Base-by-base conservation (phyloP, 2,329 filamentous ascomycete species). In the Ceratocystis alfenasii region DNA sequence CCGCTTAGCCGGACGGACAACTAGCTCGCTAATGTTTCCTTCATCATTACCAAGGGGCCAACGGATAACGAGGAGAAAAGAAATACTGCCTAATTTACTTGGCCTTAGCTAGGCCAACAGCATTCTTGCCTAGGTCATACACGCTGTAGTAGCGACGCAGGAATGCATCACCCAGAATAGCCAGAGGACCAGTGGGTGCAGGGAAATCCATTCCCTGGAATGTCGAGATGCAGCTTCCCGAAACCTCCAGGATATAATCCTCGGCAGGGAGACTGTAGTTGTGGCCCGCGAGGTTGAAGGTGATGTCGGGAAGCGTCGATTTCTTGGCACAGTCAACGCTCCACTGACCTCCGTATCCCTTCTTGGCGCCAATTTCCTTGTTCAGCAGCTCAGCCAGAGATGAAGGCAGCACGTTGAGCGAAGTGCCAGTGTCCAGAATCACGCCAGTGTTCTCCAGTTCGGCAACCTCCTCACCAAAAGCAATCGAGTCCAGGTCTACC, bases 131-230 rank as follows among this genome's bases (percentile, higher is more conserved):
- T 68, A 96, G 83, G 78, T 99, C 90, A 75, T 99, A 99, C 74
- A 99, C 88, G 70, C 90, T 95, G 84, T 97, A 97, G 82, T 87
- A 95, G 75, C 83, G 88, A 77, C 90, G 86, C 74, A 88, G 80
- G 82, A 88, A 89, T 62, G 86, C 89, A 76, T 96, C 91, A 73
- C 94, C 94, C 30, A 99, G 86, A 70, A 99, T 99, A 69, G 90
- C 92, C 70, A 99, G 85, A 71, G 94, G 94, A 60, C 94, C 93
- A 68, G 88, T 87, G 48, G 91, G 91, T 74, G 87, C 88, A 66
- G 91, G 88, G 79, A 90, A 86, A 76, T 92, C 94, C 87, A 97
- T 95, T 72, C 91, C 92, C 86, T 95, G 95, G 80, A 99, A 96
- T 71, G 90, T 89, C 69, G 91, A 96, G 77, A 99, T 96, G 78